A percentile compares a stretch with the other conserved stretches of the same genome.
Conservation (phyloP, 257 asterid genomes). For the Penstemon newberryi region DNA sequence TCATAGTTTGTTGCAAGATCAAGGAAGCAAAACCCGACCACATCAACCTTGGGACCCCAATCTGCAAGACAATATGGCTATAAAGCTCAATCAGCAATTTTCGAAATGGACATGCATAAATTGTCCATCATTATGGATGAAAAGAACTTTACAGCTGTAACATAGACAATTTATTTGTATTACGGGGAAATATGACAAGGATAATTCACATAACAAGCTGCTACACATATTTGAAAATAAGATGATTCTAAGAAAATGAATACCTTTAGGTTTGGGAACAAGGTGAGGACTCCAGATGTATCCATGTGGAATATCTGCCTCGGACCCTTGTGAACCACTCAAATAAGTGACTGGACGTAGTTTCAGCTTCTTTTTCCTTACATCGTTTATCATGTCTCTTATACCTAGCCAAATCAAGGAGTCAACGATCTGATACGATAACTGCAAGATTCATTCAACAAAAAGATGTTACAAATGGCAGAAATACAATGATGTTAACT, state of each 20-base stretch:
- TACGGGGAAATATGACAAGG: neutral
- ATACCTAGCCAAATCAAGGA: conserved; percentile 98
- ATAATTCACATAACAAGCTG: conserved; percentile 18
- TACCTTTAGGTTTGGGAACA: conserved; percentile 98
- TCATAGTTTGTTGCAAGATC: conserved; percentile 88
- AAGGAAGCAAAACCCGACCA: conserved; percentile 98
- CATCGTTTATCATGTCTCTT: conserved; percentile 90
- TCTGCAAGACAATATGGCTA: conserved; percentile 59
- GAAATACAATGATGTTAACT: conserved; percentile 18
- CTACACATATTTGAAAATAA: conserved; percentile 10
- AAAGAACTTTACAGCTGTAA: conserved; percentile 3
- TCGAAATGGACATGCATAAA: conserved; percentile 1
- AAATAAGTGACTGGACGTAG: conserved; percentile 89
- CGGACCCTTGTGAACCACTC: conserved; percentile 89
- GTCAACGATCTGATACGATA: conserved; percentile 94
- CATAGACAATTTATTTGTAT: neutral
- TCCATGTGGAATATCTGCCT: conserved; percentile 81
- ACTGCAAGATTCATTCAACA: conserved; percentile 60
- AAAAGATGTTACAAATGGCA: conserved; percentile 31
- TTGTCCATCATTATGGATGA: neutral
- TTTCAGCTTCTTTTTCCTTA: conserved; percentile 85
- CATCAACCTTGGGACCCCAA: conserved; percentile 96
- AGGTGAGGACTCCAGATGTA: conserved; percentile 99
- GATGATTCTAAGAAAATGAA: conserved; percentile 23
- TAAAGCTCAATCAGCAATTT: neutral